These are phyloP conservation scores for Heracleum sosnowskyi DNA, from an alignment of 129 eudicot species.

Conservation along the genomic window DNA sequence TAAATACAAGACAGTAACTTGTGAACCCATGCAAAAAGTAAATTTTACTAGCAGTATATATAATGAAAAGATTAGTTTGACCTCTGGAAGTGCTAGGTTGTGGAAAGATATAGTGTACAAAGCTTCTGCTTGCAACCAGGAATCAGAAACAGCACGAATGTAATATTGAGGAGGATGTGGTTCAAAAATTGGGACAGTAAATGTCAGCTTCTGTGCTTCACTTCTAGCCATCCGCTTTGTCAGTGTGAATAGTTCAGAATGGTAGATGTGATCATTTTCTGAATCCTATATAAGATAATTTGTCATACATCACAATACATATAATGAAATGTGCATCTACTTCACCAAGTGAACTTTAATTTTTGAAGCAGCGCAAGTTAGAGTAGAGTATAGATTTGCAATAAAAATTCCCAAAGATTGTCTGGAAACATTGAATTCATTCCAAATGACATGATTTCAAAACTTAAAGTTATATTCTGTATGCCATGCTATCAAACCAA, in stretches of 20 bases:
- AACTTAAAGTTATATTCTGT: background rate
- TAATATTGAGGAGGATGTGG: conserved; percentile 99
- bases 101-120: conserved; percentile 81
- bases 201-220: conserved; percentile 92
- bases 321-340: background rate
- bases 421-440: background rate
- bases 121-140: conserved; percentile 92
- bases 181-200: conserved; percentile 94
- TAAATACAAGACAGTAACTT: background rate
- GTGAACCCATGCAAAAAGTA: background rate
- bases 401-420: background rate
- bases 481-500: background rate
- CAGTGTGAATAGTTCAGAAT: conserved; percentile 87
- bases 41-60: background rate
- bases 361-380: background rate
- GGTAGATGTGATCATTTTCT: conserved; percentile 95
- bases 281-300: conserved; percentile 56
- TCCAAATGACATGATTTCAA: background rate
- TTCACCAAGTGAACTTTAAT: background rate
- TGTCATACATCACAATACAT: conserved; percentile 13
- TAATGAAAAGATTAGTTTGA: conserved; percentile 13
- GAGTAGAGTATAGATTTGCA: background rate
- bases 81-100: conserved; percentile 95
- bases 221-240: conserved; percentile 76
- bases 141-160: conserved; percentile 95